phyloP scores from a whole-genome alignment of 176 grass and related monocot genomes.

The Oryza longistaminata region DNA sequence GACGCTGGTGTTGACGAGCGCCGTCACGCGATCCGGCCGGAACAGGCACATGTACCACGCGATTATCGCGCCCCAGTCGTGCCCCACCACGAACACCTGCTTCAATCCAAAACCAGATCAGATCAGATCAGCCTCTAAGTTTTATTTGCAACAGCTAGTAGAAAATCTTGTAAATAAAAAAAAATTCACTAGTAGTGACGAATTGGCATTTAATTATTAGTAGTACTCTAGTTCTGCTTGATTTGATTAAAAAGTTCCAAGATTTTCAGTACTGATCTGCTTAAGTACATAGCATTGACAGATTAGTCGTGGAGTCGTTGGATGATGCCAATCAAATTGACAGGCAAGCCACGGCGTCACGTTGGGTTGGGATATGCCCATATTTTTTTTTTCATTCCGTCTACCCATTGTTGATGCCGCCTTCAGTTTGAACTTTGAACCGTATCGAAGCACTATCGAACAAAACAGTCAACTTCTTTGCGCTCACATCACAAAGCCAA shows the following conservation, averaged over 20 bases:
- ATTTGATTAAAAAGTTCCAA: too few species aligned
- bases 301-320: too few species aligned
- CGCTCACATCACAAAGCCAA: neutral
- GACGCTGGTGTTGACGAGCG: slow-evolving; percentile 69
- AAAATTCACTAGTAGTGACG: too few species aligned
- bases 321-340: too few species aligned
- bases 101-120: neutral
- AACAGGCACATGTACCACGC: slow-evolving; percentile 82
- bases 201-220: too few species aligned
- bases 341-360: neutral
- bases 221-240: too few species aligned
- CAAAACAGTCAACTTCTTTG: neutral
- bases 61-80: slow-evolving; percentile 77
- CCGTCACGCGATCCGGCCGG: slow-evolving; percentile 62
- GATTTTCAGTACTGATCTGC: too few species aligned
- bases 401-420: neutral
- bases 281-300: too few species aligned
- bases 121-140: neutral
- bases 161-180: too few species aligned
- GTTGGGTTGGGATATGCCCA: neutral
- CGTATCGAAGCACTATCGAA: neutral
- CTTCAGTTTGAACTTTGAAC: neutral
- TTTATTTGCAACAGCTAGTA: neutral
- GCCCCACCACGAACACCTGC: slow-evolving; percentile 65
- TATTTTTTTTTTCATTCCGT: neutral